phyloP scores from a whole-genome alignment of 495 filamentous ascomycete genomes.

The Aspergillus baeticus region DNA sequence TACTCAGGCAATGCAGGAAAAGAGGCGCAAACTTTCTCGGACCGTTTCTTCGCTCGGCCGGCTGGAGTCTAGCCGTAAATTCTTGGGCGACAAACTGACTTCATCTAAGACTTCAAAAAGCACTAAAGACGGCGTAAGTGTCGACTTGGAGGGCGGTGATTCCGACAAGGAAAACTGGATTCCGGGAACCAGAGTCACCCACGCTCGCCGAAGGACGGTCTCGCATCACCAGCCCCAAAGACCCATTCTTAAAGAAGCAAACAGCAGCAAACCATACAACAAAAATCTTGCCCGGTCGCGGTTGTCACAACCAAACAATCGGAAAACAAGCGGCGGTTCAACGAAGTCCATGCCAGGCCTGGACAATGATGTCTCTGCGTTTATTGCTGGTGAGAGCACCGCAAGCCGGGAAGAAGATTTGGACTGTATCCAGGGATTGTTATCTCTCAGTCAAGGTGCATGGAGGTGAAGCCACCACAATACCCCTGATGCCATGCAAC shows the following conservation, averaged over 20 bases:
- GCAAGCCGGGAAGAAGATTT: slow-evolving; percentile 67
- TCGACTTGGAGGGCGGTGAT: slow-evolving; percentile 57
- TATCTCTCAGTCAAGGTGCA: slow-evolving; percentile 69
- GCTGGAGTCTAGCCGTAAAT: slow-evolving; percentile 50
- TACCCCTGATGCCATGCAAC: slow-evolving; percentile 2
- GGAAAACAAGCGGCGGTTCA: slow-evolving; percentile 18
- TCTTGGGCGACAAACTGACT: slow-evolving; percentile 14
- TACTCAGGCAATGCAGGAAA: slow-evolving; percentile 51
- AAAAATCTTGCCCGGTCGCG: slow-evolving; percentile 27
- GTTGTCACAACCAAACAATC: slow-evolving; percentile 26
- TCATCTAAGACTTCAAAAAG: slow-evolving; percentile 28
- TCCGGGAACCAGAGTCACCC: slow-evolving; percentile 48
- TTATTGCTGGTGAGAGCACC: slow-evolving; percentile 61
- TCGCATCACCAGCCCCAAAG: slow-evolving; percentile 33
- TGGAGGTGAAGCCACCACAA: slow-evolving; percentile 42
- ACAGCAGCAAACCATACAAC: slow-evolving; percentile 26
- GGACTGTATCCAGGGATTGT: slow-evolving; percentile 74
- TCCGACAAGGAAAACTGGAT: slow-evolving; percentile 97
- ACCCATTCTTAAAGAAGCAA: slow-evolving; percentile 48
- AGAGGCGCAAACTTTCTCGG: slow-evolving; percentile 59
- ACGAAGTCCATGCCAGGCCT: slow-evolving; percentile 34
- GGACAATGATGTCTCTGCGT: slow-evolving; percentile 61
- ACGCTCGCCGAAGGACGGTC: slow-evolving; percentile 36
- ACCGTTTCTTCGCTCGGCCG: slow-evolving; percentile 66
- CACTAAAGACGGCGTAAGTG: slow-evolving; percentile 31